Percentiles rank a stretch among this genome's conserved stretches.
phyloP scores from a whole-genome alignment of 2,329 filamentous ascomycete species.

The Graphiopsis chlorocephala region DNA sequence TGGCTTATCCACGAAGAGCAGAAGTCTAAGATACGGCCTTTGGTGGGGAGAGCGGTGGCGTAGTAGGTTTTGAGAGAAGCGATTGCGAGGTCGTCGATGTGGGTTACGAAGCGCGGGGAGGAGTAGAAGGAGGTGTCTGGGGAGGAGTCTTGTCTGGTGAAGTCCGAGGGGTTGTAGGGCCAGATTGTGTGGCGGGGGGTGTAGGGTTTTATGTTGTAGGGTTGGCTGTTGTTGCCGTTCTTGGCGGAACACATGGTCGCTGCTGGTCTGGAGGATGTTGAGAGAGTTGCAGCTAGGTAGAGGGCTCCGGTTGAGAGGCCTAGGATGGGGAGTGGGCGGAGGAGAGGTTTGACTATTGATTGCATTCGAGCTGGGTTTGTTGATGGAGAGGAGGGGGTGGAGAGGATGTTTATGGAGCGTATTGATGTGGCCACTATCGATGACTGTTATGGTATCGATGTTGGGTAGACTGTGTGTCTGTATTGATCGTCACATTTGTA shows the following conservation, averaged over 20 bases:
- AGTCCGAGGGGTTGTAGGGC: conserved; percentile 39
- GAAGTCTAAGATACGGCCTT: conserved; percentile 48
- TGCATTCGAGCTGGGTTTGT: neutral
- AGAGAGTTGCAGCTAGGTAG: conserved; percentile 18
- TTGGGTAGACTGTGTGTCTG: neutral
- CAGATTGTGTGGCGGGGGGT: conserved; percentile 32
- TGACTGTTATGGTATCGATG: neutral
- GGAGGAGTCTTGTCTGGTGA: conserved; percentile 39
- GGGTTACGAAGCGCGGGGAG: conserved; percentile 50
- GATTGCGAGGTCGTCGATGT: conserved; percentile 53
- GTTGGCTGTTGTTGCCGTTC: conserved; percentile 5
- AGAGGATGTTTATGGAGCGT: neutral
- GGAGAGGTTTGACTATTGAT: conserved; percentile 18
- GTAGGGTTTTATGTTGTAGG: conserved; percentile 28
- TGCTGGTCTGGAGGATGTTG: conserved; percentile 1
- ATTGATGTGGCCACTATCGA: neutral
- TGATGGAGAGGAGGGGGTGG: neutral
- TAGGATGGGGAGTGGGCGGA: conserved; percentile 23
- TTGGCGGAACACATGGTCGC: neutral
- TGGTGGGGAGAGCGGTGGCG: conserved; percentile 39
- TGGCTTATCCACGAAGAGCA: conserved; percentile 52
- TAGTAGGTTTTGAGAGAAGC: conserved; percentile 47
- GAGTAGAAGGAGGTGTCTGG: conserved; percentile 40
- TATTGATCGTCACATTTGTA: neutral
- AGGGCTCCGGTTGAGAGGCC: conserved; percentile 21